A percentile compares a stretch with the other conserved stretches of the same genome.
Evolutionary conservation across 1,139 yeast species (phyloP).

Genomic region (Lodderomyces oxycetoniae): DNA sequence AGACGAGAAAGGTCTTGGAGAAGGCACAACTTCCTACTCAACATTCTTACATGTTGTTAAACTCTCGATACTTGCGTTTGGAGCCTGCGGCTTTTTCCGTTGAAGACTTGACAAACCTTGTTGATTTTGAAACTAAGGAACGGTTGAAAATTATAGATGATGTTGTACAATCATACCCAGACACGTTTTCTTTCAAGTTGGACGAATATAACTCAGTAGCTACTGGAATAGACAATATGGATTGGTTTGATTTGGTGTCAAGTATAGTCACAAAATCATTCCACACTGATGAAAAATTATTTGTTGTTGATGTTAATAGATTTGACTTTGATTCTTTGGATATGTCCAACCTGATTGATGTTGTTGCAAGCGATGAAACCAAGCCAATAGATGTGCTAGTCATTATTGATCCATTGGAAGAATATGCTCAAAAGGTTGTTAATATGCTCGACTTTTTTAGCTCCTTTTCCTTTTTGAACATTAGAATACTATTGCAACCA

Average conservation of each 20-base stretch:
- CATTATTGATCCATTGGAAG: conserved; percentile 68
- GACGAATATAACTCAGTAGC: conserved; percentile 18
- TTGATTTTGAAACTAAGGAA: conserved; percentile 34
- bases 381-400: conserved; percentile 49
- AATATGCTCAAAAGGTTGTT: conserved; percentile 59
- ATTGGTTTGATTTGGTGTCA: conserved; percentile 47
- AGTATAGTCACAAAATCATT: conserved; percentile 45
- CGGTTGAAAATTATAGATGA: conserved; percentile 29
- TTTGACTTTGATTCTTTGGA: conserved; percentile 39
- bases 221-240: conserved; percentile 18
- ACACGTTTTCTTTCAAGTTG: conserved; percentile 20
- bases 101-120: conserved; percentile 25
- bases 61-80: conserved; percentile 40
- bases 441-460: conserved; percentile 45
- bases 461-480: conserved; percentile 40
- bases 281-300: conserved; percentile 33
- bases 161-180: conserved; percentile 29
- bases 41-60: conserved; percentile 34
- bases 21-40: conserved; percentile 29
- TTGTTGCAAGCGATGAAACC: conserved; percentile 19
- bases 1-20: conserved; percentile 14
- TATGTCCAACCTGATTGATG: conserved; percentile 26
- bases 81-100: conserved; percentile 13
- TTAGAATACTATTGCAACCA: conserved; percentile 62
- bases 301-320: conserved; percentile 38